phyloP scores from a whole-genome alignment of 2,329 filamentous ascomycete species.

The Ilyonectria robusta region DNA sequence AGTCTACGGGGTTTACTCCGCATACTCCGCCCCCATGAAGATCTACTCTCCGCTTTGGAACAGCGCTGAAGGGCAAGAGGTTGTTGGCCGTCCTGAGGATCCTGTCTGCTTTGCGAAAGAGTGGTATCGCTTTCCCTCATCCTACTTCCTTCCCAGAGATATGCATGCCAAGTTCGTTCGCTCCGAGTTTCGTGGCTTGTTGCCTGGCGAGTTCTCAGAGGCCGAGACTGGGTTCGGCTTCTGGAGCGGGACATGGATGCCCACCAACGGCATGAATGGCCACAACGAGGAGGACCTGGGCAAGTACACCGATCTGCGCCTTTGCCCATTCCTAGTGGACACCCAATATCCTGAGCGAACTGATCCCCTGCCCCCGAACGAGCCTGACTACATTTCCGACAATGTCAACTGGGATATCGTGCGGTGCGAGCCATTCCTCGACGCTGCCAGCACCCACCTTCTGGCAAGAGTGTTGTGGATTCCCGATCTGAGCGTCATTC shows the following conservation, averaged over 20 bases:
- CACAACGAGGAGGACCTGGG: constrained; percentile 86
- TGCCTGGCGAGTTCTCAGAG: constrained; percentile 92
- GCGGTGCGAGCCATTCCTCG: constrained; percentile 84
- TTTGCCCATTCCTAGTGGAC: constrained; percentile 90
- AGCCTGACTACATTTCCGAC: constrained; percentile 86
- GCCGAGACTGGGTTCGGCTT: constrained; percentile 77
- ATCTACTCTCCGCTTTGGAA: constrained; percentile 79
- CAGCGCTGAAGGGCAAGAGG: constrained; percentile 60
- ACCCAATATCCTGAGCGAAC: constrained; percentile 78
- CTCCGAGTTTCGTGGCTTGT: constrained; percentile 88
- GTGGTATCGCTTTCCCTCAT: constrained; percentile 97
- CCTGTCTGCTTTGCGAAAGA: constrained; percentile 94
- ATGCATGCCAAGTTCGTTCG: constrained; percentile 91
- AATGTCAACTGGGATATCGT: constrained; percentile 82
- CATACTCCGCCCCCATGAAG: constrained; percentile 84
- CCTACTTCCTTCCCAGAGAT: constrained; percentile 88
- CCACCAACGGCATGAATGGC: constrained; percentile 91
- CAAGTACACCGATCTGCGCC: constrained; percentile 86
- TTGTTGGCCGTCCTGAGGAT: constrained; percentile 72
- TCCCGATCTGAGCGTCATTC: constrained; percentile 79
- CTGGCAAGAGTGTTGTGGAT: constrained; percentile 87
- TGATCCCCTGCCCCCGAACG: constrained; percentile 71
- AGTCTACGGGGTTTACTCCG: constrained; percentile 82
- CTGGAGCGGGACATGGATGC: constrained; percentile 87
- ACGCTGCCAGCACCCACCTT: constrained; percentile 80